These are phyloP conservation scores for Elongisporangium anandrum DNA, from an alignment of 352 stramenopile genomes.

Conservation along the genomic window DNA sequence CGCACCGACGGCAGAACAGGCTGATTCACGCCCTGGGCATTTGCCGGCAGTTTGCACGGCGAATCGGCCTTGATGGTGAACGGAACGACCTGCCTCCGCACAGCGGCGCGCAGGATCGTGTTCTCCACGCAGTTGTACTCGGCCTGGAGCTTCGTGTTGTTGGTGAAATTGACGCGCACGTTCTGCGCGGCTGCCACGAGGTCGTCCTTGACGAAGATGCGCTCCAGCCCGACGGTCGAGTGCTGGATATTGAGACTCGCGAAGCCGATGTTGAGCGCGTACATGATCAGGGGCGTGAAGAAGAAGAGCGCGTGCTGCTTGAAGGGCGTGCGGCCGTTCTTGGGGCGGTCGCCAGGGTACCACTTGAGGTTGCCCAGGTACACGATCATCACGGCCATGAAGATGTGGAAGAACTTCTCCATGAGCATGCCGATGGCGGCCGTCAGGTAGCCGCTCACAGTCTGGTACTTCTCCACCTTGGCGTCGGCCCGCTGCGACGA, in stretches of 20 bases:
- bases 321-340: slow-evolving; percentile 12
- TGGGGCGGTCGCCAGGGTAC: slow-evolving; percentile 21
- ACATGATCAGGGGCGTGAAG: slow-evolving; percentile 31
- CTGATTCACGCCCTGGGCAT: slow-evolving; percentile 1
- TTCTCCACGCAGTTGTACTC: slow-evolving; percentile 18
- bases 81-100: slow-evolving; percentile 15
- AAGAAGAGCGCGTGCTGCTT: slow-evolving; percentile 22
- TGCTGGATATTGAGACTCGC: slow-evolving; percentile 32
- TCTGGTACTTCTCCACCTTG: slow-evolving; percentile 27
- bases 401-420: slow-evolving; percentile 26
- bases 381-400: slow-evolving; percentile 30
- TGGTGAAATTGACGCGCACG: neutral
- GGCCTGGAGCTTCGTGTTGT: neutral
- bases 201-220: slow-evolving; percentile 26
- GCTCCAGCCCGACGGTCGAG: slow-evolving; percentile 19
- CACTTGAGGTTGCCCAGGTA: slow-evolving; percentile 30
- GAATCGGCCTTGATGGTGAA: slow-evolving; percentile 29
- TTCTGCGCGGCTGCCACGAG: slow-evolving; percentile 12
- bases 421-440: slow-evolving; percentile 18
- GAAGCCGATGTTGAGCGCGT: slow-evolving; percentile 33
- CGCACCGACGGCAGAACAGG: slow-evolving; percentile 17
- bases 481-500: slow-evolving; percentile 27
- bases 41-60: slow-evolving; percentile 12
- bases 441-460: slow-evolving; percentile 29
- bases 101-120: slow-evolving; percentile 27